Evolutionary conservation across 176 grass and related monocot genomes (phyloP).

Genomic region (Olyra latifolia): DNA sequence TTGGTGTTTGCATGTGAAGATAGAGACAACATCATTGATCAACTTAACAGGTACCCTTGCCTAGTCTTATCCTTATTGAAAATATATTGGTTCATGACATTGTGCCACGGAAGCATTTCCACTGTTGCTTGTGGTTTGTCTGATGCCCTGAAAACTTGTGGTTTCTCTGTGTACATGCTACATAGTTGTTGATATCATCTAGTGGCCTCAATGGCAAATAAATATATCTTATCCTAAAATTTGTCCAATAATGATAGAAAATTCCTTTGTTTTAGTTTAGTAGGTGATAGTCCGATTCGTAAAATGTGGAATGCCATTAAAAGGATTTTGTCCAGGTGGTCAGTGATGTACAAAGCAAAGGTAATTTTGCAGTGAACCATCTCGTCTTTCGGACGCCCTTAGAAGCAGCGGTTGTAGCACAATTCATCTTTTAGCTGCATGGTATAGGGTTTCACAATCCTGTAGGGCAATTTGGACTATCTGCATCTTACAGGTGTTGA

Average conservation of each 20-base stretch:
- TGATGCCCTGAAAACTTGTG: neutral
- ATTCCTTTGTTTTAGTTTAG: neutral
- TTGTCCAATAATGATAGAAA: neutral
- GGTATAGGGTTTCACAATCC: neutral
- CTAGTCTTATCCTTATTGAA: neutral
- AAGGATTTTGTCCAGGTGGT: neutral
- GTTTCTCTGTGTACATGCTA: constrained; percentile 2
- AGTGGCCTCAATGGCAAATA: neutral
- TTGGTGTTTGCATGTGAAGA: constrained; percentile 64
- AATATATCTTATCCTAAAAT: constrained; percentile 12
- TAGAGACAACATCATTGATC: constrained; percentile 52
- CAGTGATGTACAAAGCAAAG: neutral
- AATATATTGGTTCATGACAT: constrained; percentile 8
- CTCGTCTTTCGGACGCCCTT: neutral
- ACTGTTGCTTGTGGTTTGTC: constrained; percentile 3
- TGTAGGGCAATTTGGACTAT: constrained; percentile 16
- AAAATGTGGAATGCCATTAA: neutral
- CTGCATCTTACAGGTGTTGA: neutral
- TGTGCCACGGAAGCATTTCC: neutral
- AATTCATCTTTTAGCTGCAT: neutral
- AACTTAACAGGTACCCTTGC: constrained; percentile 42
- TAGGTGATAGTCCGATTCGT: neutral
- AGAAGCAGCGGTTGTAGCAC: neutral
- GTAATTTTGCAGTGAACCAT: neutral
- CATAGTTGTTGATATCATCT: neutral